Conservation (phyloP, 495 filamentous ascomycete genomes). For the Penicillium desertorum region DNA sequence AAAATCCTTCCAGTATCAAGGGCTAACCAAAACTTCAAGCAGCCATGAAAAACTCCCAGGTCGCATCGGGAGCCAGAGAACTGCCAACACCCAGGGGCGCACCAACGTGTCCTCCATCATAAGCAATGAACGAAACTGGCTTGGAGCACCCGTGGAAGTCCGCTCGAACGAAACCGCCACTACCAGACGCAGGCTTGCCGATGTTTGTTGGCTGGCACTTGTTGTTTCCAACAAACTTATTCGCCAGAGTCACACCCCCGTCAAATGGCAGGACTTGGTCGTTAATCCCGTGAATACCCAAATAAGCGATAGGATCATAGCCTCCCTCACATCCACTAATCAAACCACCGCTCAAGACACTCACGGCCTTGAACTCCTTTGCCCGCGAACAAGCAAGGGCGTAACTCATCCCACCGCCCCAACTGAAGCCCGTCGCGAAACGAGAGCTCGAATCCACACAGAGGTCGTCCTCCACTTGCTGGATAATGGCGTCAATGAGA, state of each 20-base stretch:
- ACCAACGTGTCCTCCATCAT: constrained; percentile 23
- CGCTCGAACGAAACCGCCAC: constrained; percentile 9
- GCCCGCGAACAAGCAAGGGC: constrained; percentile 44
- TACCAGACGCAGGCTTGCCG: constrained; percentile 13
- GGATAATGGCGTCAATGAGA: constrained; percentile 41
- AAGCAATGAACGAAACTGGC: constrained; percentile 23
- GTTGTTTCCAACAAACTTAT: constrained; percentile 43
- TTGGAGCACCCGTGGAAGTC: constrained; percentile 16
- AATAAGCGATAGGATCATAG: constrained; percentile 43
- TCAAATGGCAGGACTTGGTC: constrained; percentile 41
- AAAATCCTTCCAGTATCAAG: not conserved
- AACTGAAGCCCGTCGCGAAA: constrained; percentile 52
- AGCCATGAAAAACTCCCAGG: constrained; percentile 17
- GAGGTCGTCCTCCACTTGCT: constrained; percentile 39
- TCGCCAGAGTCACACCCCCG: constrained; percentile 35
- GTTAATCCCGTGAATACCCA: constrained; percentile 41
- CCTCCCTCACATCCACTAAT: constrained; percentile 44
- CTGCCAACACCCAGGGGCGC: constrained; percentile 16
- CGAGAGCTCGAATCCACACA: constrained; percentile 46
- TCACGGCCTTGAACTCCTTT: constrained; percentile 44
- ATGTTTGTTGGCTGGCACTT: constrained; percentile 27
- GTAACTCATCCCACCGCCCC: constrained; percentile 51
- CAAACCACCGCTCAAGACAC: constrained; percentile 41
- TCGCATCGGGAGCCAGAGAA: constrained; percentile 20
- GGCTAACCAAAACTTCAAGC: not conserved